phyloP scores from a whole-genome alignment of 2,329 filamentous ascomycete genomes.

The Phialocephala subalpina region DNA sequence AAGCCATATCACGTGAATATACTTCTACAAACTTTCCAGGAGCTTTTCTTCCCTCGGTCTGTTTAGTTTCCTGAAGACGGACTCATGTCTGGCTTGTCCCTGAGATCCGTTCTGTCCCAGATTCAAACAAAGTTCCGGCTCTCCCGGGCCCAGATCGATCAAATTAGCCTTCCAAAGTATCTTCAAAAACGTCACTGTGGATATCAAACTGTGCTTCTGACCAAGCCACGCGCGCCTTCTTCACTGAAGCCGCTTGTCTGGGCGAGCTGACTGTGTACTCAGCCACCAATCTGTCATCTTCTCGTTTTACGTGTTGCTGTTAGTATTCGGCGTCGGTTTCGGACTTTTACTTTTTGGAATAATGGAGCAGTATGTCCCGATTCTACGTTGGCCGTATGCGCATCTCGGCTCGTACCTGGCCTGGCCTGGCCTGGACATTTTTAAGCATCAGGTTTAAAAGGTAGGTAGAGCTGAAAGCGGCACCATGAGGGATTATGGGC shows the following conservation, averaged over 20 bases:
- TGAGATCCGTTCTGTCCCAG: conserved; percentile 2
- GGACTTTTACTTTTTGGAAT: not conserved
- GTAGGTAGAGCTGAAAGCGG: not conserved
- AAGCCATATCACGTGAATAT: not conserved
- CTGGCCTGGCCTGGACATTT: no score
- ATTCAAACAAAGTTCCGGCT: conserved; percentile 12
- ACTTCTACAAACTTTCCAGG: not conserved
- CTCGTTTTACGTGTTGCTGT: not conserved
- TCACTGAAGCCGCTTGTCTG: not conserved
- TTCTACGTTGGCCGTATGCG: not conserved
- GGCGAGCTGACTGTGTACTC: conserved; percentile 12
- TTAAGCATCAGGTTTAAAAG: not conserved
- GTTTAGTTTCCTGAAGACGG: not conserved
- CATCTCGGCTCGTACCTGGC: not conserved
- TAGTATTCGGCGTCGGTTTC: conserved; percentile 2
- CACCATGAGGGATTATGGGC: not conserved
- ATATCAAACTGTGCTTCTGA: conserved; percentile 24
- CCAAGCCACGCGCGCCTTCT: conserved; percentile 29
- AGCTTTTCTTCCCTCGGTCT: not conserved
- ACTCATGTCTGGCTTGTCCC: not conserved
- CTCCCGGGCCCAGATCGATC: conserved; percentile 12
- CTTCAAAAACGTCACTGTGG: conserved; percentile 26
- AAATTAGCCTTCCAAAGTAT: conserved; percentile 5
- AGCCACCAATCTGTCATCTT: conserved; percentile 19
- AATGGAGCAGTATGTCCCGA: conserved; percentile 1